Conservation (phyloP, 169 alveolate species). For the Eimeria sp. region DNA sequence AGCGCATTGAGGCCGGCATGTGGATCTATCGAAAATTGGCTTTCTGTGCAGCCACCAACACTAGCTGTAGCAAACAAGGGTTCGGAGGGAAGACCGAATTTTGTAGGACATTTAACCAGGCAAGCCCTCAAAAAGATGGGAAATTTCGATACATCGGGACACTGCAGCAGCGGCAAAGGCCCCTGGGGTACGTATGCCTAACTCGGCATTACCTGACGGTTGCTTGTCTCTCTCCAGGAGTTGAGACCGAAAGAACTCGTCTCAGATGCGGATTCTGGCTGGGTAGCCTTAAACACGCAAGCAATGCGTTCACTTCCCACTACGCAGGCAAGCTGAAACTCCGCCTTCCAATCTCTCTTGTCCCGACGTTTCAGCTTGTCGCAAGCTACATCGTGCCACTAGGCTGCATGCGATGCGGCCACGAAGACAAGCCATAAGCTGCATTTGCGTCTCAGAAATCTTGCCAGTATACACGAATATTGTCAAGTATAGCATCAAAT, state of each 20-base stretch:
- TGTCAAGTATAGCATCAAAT: neutral
- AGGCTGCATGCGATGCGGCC: neutral
- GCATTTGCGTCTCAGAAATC: neutral
- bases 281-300: neutral
- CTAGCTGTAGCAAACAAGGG: neutral
- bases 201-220: neutral
- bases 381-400: neutral
- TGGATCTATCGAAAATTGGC: neutral
- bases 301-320: neutral
- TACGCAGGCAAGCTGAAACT: neutral
- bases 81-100: neutral
- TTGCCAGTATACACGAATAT: neutral
- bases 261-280: neutral
- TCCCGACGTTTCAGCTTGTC: neutral
- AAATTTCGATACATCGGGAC: neutral
- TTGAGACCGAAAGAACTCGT: neutral
- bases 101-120: neutral
- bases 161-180: neutral
- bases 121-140: neutral
- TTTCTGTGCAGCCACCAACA: neutral
- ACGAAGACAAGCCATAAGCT: neutral
- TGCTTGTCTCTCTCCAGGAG: neutral
- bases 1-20: neutral
- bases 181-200: neutral
- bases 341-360: neutral